Conservation (phyloP, 208 protist species). For the Leptomonas pyrrhocoris region DNA sequence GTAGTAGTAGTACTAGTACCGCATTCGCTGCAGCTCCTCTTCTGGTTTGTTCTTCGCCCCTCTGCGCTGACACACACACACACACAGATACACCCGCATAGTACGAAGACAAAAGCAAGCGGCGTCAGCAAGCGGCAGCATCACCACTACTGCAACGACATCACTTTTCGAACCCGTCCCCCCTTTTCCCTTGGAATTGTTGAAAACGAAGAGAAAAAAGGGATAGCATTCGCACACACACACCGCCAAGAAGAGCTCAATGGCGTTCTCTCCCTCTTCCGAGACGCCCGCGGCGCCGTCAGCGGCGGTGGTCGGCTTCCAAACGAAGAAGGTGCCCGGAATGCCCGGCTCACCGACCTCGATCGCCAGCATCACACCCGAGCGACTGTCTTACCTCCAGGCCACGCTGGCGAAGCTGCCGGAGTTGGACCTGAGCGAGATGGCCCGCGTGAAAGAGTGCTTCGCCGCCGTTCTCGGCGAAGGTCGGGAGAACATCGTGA, state of each 20-base stretch:
- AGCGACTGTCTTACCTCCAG: constrained; percentile 30
- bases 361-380: neutral
- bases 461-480: constrained; percentile 56
- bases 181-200: neutral
- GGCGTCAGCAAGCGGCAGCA: too few species aligned
- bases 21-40: too few species aligned
- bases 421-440: constrained; percentile 77
- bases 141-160: too few species aligned
- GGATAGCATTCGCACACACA: too few species aligned
- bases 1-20: too few species aligned
- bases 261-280: neutral
- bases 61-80: too few species aligned
- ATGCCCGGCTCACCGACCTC: too few species aligned
- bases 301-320: neutral
- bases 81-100: neutral
- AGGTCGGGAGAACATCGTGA: constrained; percentile 66
- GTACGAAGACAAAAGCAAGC: too few species aligned
- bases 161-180: neutral
- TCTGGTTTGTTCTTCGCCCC: too few species aligned
- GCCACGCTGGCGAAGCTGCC: constrained; percentile 45
- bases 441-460: constrained; percentile 48
- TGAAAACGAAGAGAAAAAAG: too few species aligned
- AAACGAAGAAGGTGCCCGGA: neutral
- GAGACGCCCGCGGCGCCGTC: neutral
- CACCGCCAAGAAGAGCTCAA: neutral